These are phyloP conservation scores for Picea abies DNA, from an alignment of 83 land plant species.

Conservation along the genomic window DNA sequence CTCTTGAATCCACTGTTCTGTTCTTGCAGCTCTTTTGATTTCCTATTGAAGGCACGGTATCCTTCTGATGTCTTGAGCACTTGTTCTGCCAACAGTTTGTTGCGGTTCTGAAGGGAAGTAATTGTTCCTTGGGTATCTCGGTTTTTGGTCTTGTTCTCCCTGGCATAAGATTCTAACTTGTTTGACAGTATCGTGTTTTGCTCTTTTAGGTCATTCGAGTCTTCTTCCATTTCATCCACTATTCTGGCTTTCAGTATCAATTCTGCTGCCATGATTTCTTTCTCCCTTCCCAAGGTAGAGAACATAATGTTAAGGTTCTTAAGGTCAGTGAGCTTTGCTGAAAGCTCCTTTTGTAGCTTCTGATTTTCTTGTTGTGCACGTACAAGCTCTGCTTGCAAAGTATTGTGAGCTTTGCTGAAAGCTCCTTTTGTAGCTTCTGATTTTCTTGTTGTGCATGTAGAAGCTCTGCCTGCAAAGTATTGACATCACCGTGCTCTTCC, in stretches of 20 bases:
- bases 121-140: not conserved
- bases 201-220: conserved; percentile 35
- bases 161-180: not conserved
- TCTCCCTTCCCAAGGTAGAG: conserved; percentile 65
- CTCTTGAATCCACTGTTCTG: conserved; percentile 15
- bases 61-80: conserved; percentile 46
- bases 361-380: not conserved
- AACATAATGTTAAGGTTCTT: conserved; percentile 54
- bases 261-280: conserved; percentile 64
- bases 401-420: conserved; percentile 24
- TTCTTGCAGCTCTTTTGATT: conserved; percentile 32
- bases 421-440: conserved; percentile 27
- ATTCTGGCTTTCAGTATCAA: conserved; percentile 46
- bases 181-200: conserved; percentile 41
- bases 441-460: not conserved
- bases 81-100: conserved; percentile 53
- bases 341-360: conserved; percentile 31
- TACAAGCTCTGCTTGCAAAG: not conserved
- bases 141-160: not conserved
- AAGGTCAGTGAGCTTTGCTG: conserved; percentile 28
- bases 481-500: not conserved
- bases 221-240: conserved; percentile 45
- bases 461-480: not conserved
- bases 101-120: conserved; percentile 37
- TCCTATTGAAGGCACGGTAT: conserved; percentile 41